Percentiles rank a stretch among this genome's conserved stretches.
These are phyloP conservation scores for Dendrostoma leiphaemia DNA, from an alignment of 2,329 filamentous ascomycete genomes.

Conservation along the genomic window DNA sequence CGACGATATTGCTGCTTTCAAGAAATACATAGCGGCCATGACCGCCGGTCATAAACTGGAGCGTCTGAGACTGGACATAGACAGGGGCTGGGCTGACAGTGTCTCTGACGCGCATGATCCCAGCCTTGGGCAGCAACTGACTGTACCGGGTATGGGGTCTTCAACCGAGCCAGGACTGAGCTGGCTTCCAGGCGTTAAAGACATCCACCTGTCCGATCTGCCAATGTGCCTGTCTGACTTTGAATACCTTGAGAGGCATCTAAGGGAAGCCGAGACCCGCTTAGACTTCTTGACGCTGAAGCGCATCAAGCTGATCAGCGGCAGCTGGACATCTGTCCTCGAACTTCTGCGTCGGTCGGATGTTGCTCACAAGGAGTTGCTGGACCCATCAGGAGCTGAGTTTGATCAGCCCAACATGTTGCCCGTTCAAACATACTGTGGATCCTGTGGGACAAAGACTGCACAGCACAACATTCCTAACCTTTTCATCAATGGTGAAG, in stretches of 20 bases:
- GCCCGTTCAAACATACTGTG: background rate
- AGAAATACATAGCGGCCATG: conserved; percentile 5
- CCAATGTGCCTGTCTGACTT: conserved; percentile 5
- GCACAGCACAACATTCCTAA: background rate
- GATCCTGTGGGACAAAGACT: background rate
- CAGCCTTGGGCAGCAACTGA: background rate
- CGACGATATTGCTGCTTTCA: conserved; percentile 1
- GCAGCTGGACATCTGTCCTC: conserved; percentile 8
- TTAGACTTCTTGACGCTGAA: conserved; percentile 12
- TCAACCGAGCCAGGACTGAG: too few species aligned
- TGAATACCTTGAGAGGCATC: background rate
- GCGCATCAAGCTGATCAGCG: conserved; percentile 1
- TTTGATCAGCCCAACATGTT: conserved; percentile 1
- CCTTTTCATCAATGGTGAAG: conserved; percentile 4
- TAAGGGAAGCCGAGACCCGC: background rate
- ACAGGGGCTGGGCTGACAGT: conserved; percentile 10
- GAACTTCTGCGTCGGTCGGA: conserved; percentile 7
- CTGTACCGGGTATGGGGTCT: too few species aligned
- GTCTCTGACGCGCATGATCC: background rate
- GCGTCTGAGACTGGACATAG: conserved; percentile 2
- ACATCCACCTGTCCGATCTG: conserved; percentile 6
- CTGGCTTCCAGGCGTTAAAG: background rate
- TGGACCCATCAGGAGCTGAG: conserved; percentile 8
- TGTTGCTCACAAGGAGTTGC: conserved; percentile 3
- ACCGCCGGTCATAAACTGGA: conserved; percentile 6